Percentiles rank a stretch among this genome's conserved stretches.
Conservation (phyloP, 192 early-diverging fungal species). For the Coemansia reversa region DNA sequence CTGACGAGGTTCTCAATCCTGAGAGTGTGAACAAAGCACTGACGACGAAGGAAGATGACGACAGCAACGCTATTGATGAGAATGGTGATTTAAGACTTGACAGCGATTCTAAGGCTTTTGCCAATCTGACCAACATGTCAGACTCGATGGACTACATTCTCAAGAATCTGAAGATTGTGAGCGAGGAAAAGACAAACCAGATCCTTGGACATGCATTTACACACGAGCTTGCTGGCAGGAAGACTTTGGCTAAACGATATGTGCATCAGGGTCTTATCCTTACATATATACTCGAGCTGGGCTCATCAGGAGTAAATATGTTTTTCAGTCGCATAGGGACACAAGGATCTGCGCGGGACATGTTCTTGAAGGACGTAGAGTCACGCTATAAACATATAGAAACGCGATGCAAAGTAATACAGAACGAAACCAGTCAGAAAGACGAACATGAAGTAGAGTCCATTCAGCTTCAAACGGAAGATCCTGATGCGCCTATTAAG, state of each 20-base stretch:
- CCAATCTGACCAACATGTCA: slow-evolving; percentile 60
- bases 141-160: slow-evolving; percentile 64
- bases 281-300: slow-evolving; percentile 82
- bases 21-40: slow-evolving; percentile 17
- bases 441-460: slow-evolving; percentile 58
- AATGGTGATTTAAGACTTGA: slow-evolving; percentile 59
- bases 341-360: slow-evolving; percentile 63
- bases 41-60: slow-evolving; percentile 44
- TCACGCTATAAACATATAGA: slow-evolving; percentile 80
- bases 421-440: slow-evolving; percentile 53
- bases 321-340: slow-evolving; percentile 73
- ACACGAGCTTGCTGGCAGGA: slow-evolving; percentile 70
- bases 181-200: slow-evolving; percentile 72
- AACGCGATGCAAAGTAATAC: slow-evolving; percentile 69
- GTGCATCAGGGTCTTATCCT: slow-evolving; percentile 82
- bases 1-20: slow-evolving; percentile 68
- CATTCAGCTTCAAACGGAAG: slow-evolving; percentile 70
- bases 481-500: slow-evolving; percentile 68
- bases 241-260: slow-evolving; percentile 65
- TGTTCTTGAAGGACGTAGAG: slow-evolving; percentile 86
- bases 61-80: slow-evolving; percentile 59
- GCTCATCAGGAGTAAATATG: slow-evolving; percentile 75
- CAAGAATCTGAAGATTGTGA: slow-evolving; percentile 68
- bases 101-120: slow-evolving; percentile 58
- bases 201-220: slow-evolving; percentile 84